Percentiles rank a stretch among this genome's conserved stretches.
Evolutionary conservation across 2,329 filamentous ascomycete genomes (phyloP).

Genomic region (Hymenoscyphus scutula): DNA sequence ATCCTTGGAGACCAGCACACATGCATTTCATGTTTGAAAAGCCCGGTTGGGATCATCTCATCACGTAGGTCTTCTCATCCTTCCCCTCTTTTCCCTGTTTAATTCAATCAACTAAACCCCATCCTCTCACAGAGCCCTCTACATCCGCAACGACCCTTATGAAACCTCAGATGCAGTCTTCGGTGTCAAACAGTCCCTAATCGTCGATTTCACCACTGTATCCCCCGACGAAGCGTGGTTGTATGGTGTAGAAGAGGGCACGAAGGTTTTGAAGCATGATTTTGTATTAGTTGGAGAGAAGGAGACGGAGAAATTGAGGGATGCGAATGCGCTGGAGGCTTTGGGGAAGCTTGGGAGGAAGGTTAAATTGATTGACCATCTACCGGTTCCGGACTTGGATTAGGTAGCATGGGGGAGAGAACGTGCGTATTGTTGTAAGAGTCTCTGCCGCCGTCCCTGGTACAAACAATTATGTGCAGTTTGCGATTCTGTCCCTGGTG

Average conservation of each 20-base stretch:
- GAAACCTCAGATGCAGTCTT: conserved; percentile 84
- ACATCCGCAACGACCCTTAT: conserved; percentile 74
- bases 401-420: conserved; percentile 23
- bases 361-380: conserved; percentile 71
- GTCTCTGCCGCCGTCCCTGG: no score
- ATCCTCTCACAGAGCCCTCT: conserved; percentile 59
- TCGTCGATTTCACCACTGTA: conserved; percentile 62
- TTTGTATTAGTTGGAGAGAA: conserved; percentile 74
- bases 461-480: no score
- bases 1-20: conserved; percentile 74
- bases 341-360: conserved; percentile 48
- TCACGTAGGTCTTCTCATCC: conserved; percentile 62
- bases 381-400: conserved; percentile 70
- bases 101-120: background rate
- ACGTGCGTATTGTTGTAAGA: no score
- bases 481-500: no score
- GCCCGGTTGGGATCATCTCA: conserved; percentile 72
- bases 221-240: conserved; percentile 52
- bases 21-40: conserved; percentile 91
- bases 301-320: conserved; percentile 65
- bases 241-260: conserved; percentile 63
- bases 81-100: conserved; percentile 1
- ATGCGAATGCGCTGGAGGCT: conserved; percentile 64
- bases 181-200: conserved; percentile 76
- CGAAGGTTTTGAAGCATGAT: conserved; percentile 65